A percentile compares a stretch with the other conserved stretches of the same genome.
Evolutionary conservation across 1,284 basidiomycete genomes (phyloP).

Genomic region (Fomitopsis schrenkii): DNA sequence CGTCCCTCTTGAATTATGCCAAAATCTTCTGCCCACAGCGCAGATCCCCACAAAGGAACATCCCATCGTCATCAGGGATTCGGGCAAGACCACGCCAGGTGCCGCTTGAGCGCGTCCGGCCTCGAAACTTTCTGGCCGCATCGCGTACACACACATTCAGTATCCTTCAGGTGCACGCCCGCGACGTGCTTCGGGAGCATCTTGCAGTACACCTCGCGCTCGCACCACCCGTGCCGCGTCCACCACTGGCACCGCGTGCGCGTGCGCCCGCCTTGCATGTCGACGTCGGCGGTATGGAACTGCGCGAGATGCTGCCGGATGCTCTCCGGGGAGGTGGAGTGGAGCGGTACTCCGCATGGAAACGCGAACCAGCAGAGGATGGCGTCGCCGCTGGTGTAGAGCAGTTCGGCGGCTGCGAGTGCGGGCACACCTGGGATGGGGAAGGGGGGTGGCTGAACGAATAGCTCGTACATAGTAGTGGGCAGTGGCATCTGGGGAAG

Average conservation of each 20-base stretch:
- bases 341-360: background rate
- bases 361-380: background rate
- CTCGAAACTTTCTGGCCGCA: background rate
- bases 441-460: background rate
- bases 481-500: background rate
- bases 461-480: background rate
- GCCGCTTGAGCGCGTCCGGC: background rate
- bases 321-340: background rate
- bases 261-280: background rate
- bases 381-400: background rate
- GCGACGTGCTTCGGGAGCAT: background rate
- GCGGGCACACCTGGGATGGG: background rate
- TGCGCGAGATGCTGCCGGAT: background rate
- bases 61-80: too few relatives aligned
- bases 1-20: too few relatives aligned
- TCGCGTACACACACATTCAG: background rate
- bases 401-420: background rate
- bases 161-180: background rate
- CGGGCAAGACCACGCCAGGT: background rate
- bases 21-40: too few relatives aligned
- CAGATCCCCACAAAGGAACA: too few relatives aligned
- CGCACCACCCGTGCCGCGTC: background rate
- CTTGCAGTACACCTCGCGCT: background rate
- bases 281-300: background rate
- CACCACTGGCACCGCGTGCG: background rate